Percentiles rank a stretch among this genome's conserved stretches.
These are phyloP conservation scores for Nicotiana obtusifolia DNA, from an alignment of 257 asterid genomes.

Conservation along the genomic window DNA sequence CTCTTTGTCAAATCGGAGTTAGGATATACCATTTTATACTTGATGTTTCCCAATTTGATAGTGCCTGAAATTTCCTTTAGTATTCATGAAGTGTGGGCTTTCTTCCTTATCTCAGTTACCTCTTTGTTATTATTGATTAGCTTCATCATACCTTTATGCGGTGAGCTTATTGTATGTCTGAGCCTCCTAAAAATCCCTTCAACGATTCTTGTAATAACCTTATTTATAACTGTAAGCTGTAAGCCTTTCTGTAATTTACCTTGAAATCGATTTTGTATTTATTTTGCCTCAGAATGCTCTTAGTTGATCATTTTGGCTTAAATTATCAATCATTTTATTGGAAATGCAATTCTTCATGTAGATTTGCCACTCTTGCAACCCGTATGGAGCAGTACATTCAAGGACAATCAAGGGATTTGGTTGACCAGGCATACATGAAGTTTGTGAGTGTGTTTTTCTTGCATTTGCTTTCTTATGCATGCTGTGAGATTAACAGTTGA, in stretches of 20 bases:
- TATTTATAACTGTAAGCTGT: background rate
- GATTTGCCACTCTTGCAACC: slow-evolving; percentile 90
- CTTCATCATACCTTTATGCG: background rate
- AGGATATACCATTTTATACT: background rate
- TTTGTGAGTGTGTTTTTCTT: slow-evolving; percentile 46
- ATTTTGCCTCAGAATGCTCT: slow-evolving; percentile 3
- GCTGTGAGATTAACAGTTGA: background rate
- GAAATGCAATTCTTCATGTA: slow-evolving; percentile 16
- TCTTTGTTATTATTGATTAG: background rate
- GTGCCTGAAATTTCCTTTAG: background rate
- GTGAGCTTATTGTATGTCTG: background rate
- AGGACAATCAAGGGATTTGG: slow-evolving; percentile 97
- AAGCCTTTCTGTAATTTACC: background rate
- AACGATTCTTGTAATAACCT: background rate
- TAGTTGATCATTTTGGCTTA: background rate
- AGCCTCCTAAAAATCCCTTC: background rate
- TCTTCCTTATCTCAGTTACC: background rate
- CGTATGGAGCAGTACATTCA: slow-evolving; percentile 99
- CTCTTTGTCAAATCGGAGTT: background rate
- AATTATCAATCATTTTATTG: background rate
- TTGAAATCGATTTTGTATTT: background rate
- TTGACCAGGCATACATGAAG: slow-evolving; percentile 93
- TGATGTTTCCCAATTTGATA: background rate
- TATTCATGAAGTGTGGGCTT: background rate
- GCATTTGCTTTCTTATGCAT: background rate